Evolutionary conservation across 345 rosid genomes (phyloP), one percentile per base, ranked within the genome.

Genomic region (Sisymbrium irio): DNA sequence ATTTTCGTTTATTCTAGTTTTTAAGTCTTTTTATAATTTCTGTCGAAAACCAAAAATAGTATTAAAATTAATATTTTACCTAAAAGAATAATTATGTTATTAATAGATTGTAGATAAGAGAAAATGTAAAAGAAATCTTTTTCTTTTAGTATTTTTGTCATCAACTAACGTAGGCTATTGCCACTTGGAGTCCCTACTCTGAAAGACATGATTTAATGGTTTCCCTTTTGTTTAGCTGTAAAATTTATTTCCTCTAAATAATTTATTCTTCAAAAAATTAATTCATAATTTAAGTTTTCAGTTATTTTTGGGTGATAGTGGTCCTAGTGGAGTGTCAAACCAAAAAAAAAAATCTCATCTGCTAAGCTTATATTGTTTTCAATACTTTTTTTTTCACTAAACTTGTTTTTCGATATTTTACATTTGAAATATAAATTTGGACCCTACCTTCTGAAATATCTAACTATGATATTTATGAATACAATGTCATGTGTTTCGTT

Each of bases 171-270:
- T 11, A 64, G 8, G 49, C 71, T 50, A 3, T 37, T 67, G 51
- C 49, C 63, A 61, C 22, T 67, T 60, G 74, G 62, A 75, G 69
- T 51, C 74, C 64, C 74, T 68, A 75, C 74, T 61, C 10, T 61
- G 17, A 62, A 63, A 62, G 71, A 76, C 79, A 62, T 18, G 75
- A 51, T 76, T 62, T 62, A 62, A 76, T 76, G 51, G 71, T 62
- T 76, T 69, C 66, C 79, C 59, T 76, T 69, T 54, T 73, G 57
- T 72, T 77, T 66, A 71, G 67, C 60, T 72, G 73, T 62, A 60
- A 54, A 45, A 17, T 51, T 50, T 53, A 33, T 74, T 46, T 27
- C 50, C 7, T 63, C 20, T n/a, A 53, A 10, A 22, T 27, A 27
- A 30, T 65, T 7, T 33, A 40, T 56, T 13, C 67, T 63, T 45